A percentile compares a stretch with the other conserved stretches of the same genome.
Evolutionary conservation across 306 rosid genomes (phyloP).

Genomic region (Abrus precatorius): DNA sequence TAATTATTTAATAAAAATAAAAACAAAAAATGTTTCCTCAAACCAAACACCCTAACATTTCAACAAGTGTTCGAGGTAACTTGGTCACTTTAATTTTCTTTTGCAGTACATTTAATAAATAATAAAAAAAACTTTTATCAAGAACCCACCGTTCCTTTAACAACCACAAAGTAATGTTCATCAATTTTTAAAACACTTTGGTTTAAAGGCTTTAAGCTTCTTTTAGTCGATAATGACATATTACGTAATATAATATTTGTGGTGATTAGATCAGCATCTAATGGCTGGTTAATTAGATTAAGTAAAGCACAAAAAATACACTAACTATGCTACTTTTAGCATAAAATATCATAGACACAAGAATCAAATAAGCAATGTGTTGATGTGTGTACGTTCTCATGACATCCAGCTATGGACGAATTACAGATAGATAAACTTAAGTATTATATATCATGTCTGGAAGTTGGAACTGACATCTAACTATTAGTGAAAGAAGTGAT

Average conservation of each 20-base stretch:
- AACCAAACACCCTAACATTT: background rate
- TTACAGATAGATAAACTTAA: constrained; percentile 8
- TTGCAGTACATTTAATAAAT: background rate
- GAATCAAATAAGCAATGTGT: constrained; percentile 44
- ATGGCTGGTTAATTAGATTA: constrained; percentile 26
- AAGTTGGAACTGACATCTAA: constrained; percentile 5
- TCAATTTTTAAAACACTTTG: constrained; percentile 26
- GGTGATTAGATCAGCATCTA: constrained; percentile 46
- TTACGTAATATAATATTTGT: constrained; percentile 40
- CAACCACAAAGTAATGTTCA: constrained; percentile 36
- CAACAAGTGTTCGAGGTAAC: background rate
- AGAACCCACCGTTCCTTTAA: constrained; percentile 12
- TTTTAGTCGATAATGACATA: constrained; percentile 42
- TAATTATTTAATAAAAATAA: background rate
- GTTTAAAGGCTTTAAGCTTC: constrained; percentile 35
- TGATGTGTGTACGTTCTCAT: constrained; percentile 37
- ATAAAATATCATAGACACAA: constrained; percentile 12
- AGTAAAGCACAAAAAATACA: constrained; percentile 41
- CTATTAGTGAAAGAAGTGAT: background rate
- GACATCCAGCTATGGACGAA: constrained; percentile 40
- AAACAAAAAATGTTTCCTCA: background rate
- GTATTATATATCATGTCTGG: background rate
- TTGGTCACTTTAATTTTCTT: background rate
- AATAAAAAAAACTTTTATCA: background rate
- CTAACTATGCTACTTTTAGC: constrained; percentile 38